Evolutionary conservation across 257 asterid genomes (phyloP).

Genomic region (Anisodus tanguticus): DNA sequence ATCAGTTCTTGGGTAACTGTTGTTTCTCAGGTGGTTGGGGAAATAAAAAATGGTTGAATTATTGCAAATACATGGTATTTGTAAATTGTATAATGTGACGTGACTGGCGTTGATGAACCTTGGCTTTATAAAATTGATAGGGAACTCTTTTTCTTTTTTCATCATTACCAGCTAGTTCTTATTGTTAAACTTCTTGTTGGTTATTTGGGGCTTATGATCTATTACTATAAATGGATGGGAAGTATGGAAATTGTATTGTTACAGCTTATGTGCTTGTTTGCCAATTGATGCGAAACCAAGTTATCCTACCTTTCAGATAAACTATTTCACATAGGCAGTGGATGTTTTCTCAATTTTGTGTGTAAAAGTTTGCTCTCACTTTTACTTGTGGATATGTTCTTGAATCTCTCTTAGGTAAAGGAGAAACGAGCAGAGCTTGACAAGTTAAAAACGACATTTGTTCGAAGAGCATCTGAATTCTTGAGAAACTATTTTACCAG

Average conservation of each 20-base stretch:
- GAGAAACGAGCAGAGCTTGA: constrained; percentile 95
- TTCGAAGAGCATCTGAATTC: constrained; percentile 92
- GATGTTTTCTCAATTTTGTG: background rate
- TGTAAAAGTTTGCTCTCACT: background rate
- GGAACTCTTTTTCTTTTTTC: background rate
- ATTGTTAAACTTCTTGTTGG: background rate
- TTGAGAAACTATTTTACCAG: constrained; percentile 82
- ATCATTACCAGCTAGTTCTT: background rate
- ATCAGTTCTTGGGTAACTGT: background rate
- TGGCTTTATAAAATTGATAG: background rate
- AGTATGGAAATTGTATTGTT: background rate
- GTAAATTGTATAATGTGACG: background rate
- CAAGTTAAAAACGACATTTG: constrained; percentile 73
- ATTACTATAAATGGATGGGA: background rate
- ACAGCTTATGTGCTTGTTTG: constrained; percentile 21
- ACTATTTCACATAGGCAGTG: constrained; percentile 8
- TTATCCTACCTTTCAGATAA: constrained; percentile 16
- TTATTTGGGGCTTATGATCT: constrained; percentile 3
- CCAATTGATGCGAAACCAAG: constrained; percentile 18
- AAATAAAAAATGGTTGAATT: constrained; percentile 22
- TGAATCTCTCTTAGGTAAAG: constrained; percentile 61
- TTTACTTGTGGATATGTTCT: constrained; percentile 26
- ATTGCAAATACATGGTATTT: constrained; percentile 9
- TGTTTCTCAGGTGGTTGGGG: constrained; percentile 18
- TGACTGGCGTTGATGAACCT: background rate